Percentiles rank a stretch among this genome's conserved stretches.
Conservation (phyloP, 2,329 filamentous ascomycete species). For the Penicillium sp. region DNA sequence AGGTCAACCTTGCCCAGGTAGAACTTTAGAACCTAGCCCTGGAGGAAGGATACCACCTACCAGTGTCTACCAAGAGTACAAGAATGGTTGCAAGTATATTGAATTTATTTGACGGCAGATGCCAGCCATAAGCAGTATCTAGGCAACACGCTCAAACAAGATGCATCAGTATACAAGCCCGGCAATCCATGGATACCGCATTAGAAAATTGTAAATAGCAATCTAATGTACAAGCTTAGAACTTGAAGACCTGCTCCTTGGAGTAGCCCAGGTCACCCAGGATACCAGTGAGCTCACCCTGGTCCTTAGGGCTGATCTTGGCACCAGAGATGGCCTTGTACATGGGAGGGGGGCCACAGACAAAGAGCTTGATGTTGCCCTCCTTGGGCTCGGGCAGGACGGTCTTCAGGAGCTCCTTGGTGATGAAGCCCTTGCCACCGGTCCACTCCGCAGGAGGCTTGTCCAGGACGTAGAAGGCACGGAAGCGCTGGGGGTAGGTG, state of each 20-base stretch:
- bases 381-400: slow-evolving; percentile 90
- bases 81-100: background rate
- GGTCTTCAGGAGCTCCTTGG: slow-evolving; percentile 90
- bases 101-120: background rate
- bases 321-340: slow-evolving; percentile 89
- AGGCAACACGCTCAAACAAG: slow-evolving; percentile 15
- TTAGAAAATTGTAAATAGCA: background rate
- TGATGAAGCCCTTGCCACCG: slow-evolving; percentile 78
- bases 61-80: background rate
- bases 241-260: slow-evolving; percentile 96
- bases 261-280: slow-evolving; percentile 82
- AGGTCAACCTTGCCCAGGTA: no score
- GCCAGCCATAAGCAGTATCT: background rate
- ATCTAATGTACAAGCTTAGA: slow-evolving; percentile 54
- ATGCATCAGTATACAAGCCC: slow-evolving; percentile 20
- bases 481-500: slow-evolving; percentile 91
- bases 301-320: slow-evolving; percentile 91
- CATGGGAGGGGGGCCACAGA: slow-evolving; percentile 88
- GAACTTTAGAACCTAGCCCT: no score
- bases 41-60: no score
- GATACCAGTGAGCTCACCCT: slow-evolving; percentile 82
- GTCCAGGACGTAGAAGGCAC: slow-evolving; percentile 90
- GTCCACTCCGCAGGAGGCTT: slow-evolving; percentile 77
- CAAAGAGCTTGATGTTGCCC: slow-evolving; percentile 93
- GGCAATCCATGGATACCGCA: background rate